These are phyloP conservation scores for Nemania diffusa DNA, from an alignment of 2,329 filamentous ascomycete genomes.

Conservation along the genomic window DNA sequence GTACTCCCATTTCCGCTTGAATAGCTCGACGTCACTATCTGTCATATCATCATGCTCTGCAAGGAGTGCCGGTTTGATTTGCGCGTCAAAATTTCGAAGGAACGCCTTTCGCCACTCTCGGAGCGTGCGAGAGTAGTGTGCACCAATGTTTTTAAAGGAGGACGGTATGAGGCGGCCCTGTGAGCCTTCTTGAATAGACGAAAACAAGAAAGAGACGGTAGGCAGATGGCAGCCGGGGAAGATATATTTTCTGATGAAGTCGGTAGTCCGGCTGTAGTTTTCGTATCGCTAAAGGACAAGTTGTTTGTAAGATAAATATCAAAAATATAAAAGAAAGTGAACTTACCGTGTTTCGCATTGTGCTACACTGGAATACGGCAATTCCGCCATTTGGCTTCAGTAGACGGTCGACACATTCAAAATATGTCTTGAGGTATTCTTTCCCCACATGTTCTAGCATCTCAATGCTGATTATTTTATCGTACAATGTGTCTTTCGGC, in stretches of 20 bases:
- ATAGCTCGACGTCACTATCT: not conserved
- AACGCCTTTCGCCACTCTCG: not conserved
- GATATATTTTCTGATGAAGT: not conserved
- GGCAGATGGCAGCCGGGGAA: slow-evolving; percentile 1
- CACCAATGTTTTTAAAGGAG: not conserved
- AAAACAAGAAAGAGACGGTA: not conserved
- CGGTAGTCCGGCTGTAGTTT: not conserved
- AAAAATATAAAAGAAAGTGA: not conserved
- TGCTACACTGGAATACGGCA: not conserved
- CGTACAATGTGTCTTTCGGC: not conserved
- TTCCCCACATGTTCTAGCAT: not conserved
- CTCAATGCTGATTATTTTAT: not conserved
- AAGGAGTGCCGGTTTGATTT: not conserved
- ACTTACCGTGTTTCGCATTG: not conserved
- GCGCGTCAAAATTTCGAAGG: not conserved
- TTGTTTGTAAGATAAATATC: not conserved
- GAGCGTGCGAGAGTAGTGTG: not conserved
- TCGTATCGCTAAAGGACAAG: not conserved
- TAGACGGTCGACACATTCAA: not conserved
- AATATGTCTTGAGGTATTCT: not conserved
- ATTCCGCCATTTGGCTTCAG: not conserved
- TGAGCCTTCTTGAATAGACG: not conserved
- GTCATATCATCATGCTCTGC: not conserved
- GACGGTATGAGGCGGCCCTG: not conserved
- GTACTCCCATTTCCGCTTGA: slow-evolving; percentile 2